Conservation (phyloP, 1,139 yeast species). For the Yamadazyma spencermartinsiae region DNA sequence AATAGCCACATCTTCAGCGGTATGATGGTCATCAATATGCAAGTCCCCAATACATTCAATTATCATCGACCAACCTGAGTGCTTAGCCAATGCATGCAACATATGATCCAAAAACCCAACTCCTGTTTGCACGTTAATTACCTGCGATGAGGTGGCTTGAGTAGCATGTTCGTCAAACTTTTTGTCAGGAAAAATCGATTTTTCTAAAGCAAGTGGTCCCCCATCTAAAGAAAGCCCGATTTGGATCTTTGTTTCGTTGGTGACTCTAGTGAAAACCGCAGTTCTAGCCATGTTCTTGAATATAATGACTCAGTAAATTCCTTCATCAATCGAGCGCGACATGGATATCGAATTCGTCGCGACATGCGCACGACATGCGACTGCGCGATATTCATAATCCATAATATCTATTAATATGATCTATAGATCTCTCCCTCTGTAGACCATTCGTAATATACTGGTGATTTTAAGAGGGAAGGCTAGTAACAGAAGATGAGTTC, state of each 20-base stretch:
- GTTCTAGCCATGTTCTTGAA: slow-evolving; percentile 19
- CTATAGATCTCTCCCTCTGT: background rate
- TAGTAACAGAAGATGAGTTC: slow-evolving; percentile 10
- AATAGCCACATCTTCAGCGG: slow-evolving; percentile 93
- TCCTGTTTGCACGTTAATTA: slow-evolving; percentile 82
- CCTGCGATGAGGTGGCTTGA: slow-evolving; percentile 64
- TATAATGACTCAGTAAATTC: background rate
- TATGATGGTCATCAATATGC: slow-evolving; percentile 96
- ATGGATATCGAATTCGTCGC: no score
- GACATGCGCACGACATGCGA: no score
- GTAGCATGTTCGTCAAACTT: slow-evolving; percentile 51
- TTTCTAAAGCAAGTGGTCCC: slow-evolving; percentile 62
- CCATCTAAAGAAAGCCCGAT: slow-evolving; percentile 85
- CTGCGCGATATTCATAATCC: no score
- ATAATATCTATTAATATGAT: background rate
- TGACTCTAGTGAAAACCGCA: slow-evolving; percentile 66
- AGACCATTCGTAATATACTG: no score
- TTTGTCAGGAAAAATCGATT: slow-evolving; percentile 48
- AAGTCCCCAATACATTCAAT: slow-evolving; percentile 91
- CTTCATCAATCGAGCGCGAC: no score
- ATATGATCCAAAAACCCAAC: slow-evolving; percentile 95
- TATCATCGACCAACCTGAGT: slow-evolving; percentile 91
- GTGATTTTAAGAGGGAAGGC: background rate
- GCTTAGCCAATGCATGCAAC: slow-evolving; percentile 96
- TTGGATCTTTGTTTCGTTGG: slow-evolving; percentile 93